A percentile compares a stretch with the other conserved stretches of the same genome.
These are phyloP conservation scores for Scheffersomyces stipitis DNA, from an alignment of 805 yeast genomes.

Conservation along the genomic window DNA sequence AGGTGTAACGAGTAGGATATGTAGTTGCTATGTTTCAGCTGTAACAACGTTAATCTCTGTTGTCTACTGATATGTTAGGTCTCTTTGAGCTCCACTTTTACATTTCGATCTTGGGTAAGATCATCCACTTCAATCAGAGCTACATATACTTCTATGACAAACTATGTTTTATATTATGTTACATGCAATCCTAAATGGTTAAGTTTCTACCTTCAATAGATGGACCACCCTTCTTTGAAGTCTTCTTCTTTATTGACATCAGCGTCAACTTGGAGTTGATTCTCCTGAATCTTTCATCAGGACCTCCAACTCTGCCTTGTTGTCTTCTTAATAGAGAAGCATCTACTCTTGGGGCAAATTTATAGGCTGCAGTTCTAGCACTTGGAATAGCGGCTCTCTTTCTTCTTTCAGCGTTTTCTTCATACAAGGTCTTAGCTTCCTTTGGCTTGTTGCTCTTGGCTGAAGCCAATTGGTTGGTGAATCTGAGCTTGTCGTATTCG, in stretches of 20 bases:
- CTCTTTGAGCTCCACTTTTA: too few species aligned
- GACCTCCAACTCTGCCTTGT: conserved; percentile 46
- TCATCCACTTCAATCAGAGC: too few species aligned
- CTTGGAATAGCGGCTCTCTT: conserved; percentile 96
- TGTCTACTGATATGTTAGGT: too few species aligned
- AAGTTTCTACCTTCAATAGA: conserved; percentile 73
- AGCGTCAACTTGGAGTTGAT: conserved; percentile 59
- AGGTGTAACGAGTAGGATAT: too few species aligned
- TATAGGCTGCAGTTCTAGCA: conserved; percentile 83
- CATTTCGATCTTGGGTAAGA: too few species aligned
- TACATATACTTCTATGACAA: too few species aligned
- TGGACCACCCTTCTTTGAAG: conserved; percentile 65
- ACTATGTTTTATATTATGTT: too few species aligned
- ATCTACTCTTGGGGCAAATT: conserved; percentile 82
- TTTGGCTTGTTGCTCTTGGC: conserved; percentile 27
- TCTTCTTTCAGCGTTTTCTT: conserved; percentile 87
- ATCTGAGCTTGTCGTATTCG: conserved; percentile 63
- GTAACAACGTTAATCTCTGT: too few species aligned
- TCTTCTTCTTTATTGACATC: conserved; percentile 48
- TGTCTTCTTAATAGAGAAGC: conserved; percentile 46
- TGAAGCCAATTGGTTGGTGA: conserved; percentile 42
- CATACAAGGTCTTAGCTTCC: conserved; percentile 65
- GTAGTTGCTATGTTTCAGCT: too few species aligned
- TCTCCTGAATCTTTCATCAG: conserved; percentile 79
- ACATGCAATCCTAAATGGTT: conserved; percentile 31